Conservation (phyloP, 2,329 filamentous ascomycete species). For the Intubia oerlemansii region DNA sequence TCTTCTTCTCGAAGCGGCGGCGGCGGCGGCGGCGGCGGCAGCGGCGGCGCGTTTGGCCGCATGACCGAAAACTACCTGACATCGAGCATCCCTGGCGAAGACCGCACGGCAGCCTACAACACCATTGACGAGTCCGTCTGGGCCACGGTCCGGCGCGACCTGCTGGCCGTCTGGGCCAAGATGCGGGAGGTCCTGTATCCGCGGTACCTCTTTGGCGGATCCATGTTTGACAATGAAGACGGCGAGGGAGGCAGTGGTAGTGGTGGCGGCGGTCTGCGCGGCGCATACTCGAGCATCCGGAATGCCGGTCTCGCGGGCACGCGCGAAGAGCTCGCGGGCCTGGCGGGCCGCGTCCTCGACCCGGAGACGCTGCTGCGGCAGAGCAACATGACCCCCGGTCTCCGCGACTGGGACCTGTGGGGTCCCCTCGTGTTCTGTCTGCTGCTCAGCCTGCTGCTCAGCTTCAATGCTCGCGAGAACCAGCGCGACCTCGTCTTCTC, state of each 20-base stretch:
- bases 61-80: constrained; percentile 53
- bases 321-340: constrained; percentile 37
- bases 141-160: constrained; percentile 84
- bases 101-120: constrained; percentile 70
- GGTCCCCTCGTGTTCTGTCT: constrained; percentile 89
- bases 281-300: constrained; percentile 39
- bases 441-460: constrained; percentile 51
- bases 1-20: constrained; percentile 31
- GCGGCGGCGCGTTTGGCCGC: neutral
- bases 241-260: neutral
- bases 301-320: constrained; percentile 36
- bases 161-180: constrained; percentile 91
- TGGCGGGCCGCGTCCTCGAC: constrained; percentile 41
- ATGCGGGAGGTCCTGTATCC: constrained; percentile 94
- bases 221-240: constrained; percentile 34
- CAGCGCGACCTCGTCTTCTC: constrained; percentile 86
- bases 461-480: constrained; percentile 53
- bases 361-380: constrained; percentile 35
- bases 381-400: constrained; percentile 65
- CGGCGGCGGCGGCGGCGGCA: neutral
- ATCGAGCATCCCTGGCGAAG: constrained; percentile 76
- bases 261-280: constrained; percentile 19
- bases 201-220: constrained; percentile 65
- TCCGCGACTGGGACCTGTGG: constrained; percentile 97
- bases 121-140: constrained; percentile 96